A percentile compares a stretch with the other conserved stretches of the same genome.
Conservation (phyloP, 2,329 filamentous ascomycete genomes). For the Sporothrix phasma region DNA sequence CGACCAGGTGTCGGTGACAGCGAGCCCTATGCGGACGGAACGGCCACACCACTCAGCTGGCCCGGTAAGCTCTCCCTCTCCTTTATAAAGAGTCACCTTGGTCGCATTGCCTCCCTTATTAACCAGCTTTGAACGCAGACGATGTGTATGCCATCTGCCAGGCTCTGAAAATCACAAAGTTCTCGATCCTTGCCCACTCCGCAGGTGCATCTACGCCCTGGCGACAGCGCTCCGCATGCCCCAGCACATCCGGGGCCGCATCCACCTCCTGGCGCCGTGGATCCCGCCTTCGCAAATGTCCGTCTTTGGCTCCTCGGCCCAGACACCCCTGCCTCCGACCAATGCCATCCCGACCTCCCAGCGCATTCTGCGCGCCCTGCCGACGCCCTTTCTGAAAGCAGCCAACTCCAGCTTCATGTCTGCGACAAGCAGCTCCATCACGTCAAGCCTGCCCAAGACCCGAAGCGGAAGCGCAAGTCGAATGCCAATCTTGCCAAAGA, state of each 20-base stretch:
- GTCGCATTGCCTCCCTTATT: neutral
- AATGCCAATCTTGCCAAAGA: slow-evolving; percentile 30
- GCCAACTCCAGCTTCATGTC: slow-evolving; percentile 95
- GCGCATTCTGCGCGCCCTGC: slow-evolving; percentile 78
- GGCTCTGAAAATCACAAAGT: slow-evolving; percentile 82
- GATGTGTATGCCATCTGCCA: slow-evolving; percentile 94
- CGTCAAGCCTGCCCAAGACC: slow-evolving; percentile 63
- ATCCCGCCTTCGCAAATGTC: slow-evolving; percentile 93
- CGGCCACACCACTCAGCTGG: slow-evolving; percentile 84
- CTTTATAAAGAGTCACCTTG: slow-evolving; percentile 14
- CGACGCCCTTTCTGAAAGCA: slow-evolving; percentile 82
- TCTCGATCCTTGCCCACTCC: slow-evolving; percentile 91
- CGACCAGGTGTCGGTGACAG: slow-evolving; percentile 90
- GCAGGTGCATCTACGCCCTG: slow-evolving; percentile 93
- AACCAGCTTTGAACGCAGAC: slow-evolving; percentile 30
- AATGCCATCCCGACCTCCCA: slow-evolving; percentile 87
- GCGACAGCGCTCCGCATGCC: slow-evolving; percentile 93
- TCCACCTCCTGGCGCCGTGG: slow-evolving; percentile 92
- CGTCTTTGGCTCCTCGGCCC: slow-evolving; percentile 58
- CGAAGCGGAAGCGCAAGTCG: slow-evolving; percentile 52
- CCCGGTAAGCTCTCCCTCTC: slow-evolving; percentile 52
- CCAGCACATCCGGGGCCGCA: slow-evolving; percentile 85
- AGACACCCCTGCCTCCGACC: slow-evolving; percentile 60
- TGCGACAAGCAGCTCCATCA: slow-evolving; percentile 77
- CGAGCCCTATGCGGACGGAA: slow-evolving; percentile 70